Percentiles rank a stretch among this genome's conserved stretches.
Evolutionary conservation across 352 stramenopile genomes (phyloP).

Genomic region (Phytophthora pisi): DNA sequence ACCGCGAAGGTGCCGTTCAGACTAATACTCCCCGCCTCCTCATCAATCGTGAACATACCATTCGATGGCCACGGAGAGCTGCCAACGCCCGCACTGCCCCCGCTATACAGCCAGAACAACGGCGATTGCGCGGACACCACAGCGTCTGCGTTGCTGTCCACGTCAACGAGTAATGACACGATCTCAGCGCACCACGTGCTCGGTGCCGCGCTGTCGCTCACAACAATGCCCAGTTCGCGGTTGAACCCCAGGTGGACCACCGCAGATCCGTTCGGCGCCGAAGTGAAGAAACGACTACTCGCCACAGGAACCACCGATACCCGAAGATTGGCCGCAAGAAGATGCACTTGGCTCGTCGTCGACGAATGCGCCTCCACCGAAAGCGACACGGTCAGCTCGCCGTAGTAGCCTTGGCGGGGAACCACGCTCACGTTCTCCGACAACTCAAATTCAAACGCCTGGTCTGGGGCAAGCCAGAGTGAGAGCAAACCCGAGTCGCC

Average conservation of each 20-base stretch:
- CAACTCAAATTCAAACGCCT: slow-evolving; percentile 10
- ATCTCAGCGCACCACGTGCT: slow-evolving; percentile 3
- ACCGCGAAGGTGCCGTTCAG: slow-evolving; percentile 19
- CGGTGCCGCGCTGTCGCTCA: slow-evolving; percentile 8
- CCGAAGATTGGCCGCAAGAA: slow-evolving; percentile 13
- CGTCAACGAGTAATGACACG: slow-evolving; percentile 7
- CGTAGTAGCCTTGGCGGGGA: slow-evolving; percentile 15
- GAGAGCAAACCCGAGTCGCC: slow-evolving; percentile 4
- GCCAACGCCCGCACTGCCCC: not conserved
- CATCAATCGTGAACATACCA: slow-evolving; percentile 16
- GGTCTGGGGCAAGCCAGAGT: slow-evolving; percentile 10
- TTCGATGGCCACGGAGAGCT: not conserved
- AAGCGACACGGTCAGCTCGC: slow-evolving; percentile 10
- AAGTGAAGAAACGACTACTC: slow-evolving; percentile 15
- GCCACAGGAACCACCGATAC: slow-evolving; percentile 23
- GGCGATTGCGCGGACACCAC: slow-evolving; percentile 3
- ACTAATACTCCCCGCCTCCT: slow-evolving; percentile 1
- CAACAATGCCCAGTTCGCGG: slow-evolving; percentile 16
- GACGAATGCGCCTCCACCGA: slow-evolving; percentile 12
- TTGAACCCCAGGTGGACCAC: slow-evolving; percentile 26
- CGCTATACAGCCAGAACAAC: slow-evolving; percentile 14
- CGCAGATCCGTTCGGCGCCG: slow-evolving; percentile 10
- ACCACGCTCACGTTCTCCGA: slow-evolving; percentile 16
- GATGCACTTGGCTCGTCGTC: slow-evolving; percentile 1
- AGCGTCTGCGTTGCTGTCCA: not conserved